Conservation (phyloP, 495 filamentous ascomycete species). For the Thozetella sp. region DNA sequence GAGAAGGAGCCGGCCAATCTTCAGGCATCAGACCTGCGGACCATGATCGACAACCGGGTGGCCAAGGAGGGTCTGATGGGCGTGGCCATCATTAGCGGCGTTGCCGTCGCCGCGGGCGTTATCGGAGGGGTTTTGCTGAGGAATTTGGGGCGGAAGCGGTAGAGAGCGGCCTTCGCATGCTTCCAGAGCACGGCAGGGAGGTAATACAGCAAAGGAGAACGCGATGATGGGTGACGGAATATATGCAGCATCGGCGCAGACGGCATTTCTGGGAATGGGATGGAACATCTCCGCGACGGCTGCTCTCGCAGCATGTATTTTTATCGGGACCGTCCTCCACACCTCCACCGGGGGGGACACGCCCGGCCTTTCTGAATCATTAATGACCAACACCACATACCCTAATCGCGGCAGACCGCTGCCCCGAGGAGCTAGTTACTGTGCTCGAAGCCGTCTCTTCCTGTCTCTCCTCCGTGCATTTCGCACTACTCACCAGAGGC, state of each 20-base stretch:
- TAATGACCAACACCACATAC: no score
- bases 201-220: no score
- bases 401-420: no score
- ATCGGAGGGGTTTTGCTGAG: conserved; percentile 84
- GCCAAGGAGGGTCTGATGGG: conserved; percentile 91
- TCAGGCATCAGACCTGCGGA: conserved; percentile 81
- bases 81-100: conserved; percentile 93
- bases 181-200: no score
- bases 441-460: no score
- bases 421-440: no score
- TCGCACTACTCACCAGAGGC: no score
- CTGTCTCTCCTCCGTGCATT: no score
- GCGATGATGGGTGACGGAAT: no score
- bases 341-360: no score
- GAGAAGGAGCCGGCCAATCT: conserved; percentile 88
- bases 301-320: neutral
- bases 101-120: conserved; percentile 91
- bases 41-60: conserved; percentile 93
- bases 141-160: conserved; percentile 39
- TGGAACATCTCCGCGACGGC: neutral
- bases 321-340: neutral
- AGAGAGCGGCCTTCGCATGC: neutral
- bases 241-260: no score
- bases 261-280: neutral
- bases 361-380: no score